Percentiles rank a stretch among this genome's conserved stretches.
Conservation (phyloP, 208 protist species). For the Leishmania major region DNA sequence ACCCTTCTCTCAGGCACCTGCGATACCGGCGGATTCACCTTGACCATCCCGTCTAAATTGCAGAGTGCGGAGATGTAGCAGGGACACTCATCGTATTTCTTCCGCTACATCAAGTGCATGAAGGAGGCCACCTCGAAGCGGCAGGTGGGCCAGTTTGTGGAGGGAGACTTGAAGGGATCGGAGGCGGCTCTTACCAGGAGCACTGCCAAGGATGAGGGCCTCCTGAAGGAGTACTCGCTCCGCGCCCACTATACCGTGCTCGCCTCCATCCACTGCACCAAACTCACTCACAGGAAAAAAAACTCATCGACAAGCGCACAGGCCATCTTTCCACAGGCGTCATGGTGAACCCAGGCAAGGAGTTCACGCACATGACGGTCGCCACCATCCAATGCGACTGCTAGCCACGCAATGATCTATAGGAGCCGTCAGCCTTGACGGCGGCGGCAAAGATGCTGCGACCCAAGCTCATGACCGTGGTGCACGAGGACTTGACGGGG, state of each 20-base stretch:
- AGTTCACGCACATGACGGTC: slow-evolving; percentile 94
- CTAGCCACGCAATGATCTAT: no score
- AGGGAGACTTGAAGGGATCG: slow-evolving; percentile 57
- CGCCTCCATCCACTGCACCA: slow-evolving; percentile 84
- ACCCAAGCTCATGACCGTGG: slow-evolving; percentile 86
- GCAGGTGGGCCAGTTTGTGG: slow-evolving; percentile 67
- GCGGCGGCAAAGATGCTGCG: slow-evolving; percentile 85
- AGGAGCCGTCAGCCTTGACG: slow-evolving; percentile 64
- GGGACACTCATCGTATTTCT: slow-evolving; percentile 63
- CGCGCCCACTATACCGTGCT: slow-evolving; percentile 96
- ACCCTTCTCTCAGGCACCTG: background rate
- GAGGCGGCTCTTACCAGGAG: slow-evolving; percentile 40
- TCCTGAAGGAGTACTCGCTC: slow-evolving; percentile 87
- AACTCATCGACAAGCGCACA: slow-evolving; percentile 70
- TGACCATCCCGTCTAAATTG: slow-evolving; percentile 44
- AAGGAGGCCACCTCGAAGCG: slow-evolving; percentile 78
- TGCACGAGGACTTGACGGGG: slow-evolving; percentile 36
- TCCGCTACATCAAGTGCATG: slow-evolving; percentile 68
- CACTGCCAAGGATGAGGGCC: slow-evolving; percentile 32
- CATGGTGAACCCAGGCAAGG: slow-evolving; percentile 85
- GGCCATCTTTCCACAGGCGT: slow-evolving; percentile 93
- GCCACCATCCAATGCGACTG: slow-evolving; percentile 10
- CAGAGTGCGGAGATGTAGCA: slow-evolving; percentile 45
- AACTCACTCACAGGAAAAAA: slow-evolving; percentile 84
- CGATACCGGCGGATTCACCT: background rate